Evolutionary conservation across 1,284 basidiomycete genomes (phyloP).

Genomic region (Puccinia hordei): DNA sequence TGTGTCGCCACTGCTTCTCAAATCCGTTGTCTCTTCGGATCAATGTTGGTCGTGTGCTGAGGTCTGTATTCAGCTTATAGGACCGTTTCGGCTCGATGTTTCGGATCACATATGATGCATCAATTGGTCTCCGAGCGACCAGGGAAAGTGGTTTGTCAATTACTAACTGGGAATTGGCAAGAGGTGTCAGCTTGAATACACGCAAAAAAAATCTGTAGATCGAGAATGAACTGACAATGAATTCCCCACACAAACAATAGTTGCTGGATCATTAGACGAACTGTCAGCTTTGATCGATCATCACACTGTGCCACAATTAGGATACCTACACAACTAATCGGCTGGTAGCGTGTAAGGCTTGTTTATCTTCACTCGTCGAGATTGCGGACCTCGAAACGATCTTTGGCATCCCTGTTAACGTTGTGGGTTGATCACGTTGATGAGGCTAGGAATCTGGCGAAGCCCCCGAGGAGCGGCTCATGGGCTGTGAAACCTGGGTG

Average conservation of each 20-base stretch:
- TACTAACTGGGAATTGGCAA: conserved; percentile 8
- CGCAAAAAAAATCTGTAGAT: too few relatives aligned
- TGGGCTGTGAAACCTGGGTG: neutral
- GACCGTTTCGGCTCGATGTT: conserved; percentile 33
- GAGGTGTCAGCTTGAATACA: too few relatives aligned
- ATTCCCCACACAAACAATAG: conserved; percentile 49
- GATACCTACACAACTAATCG: conserved; percentile 36
- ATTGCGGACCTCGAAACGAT: conserved; percentile 44
- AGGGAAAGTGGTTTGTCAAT: conserved; percentile 42
- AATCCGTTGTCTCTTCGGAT: neutral
- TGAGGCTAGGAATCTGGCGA: too few relatives aligned
- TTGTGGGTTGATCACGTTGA: too few relatives aligned
- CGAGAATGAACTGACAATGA: conserved; percentile 24
- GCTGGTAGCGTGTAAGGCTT: conserved; percentile 35
- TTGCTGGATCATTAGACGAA: conserved; percentile 1
- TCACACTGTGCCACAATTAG: neutral
- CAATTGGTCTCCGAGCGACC: neutral
- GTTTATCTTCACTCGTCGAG: conserved; percentile 49
- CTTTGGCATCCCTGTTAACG: conserved; percentile 34
- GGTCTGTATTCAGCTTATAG: conserved; percentile 36
- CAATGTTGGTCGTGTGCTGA: neutral
- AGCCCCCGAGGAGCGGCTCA: too few relatives aligned
- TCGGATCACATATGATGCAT: conserved; percentile 18
- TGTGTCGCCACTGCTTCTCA: conserved; percentile 40
- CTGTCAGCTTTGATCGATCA: neutral